Evolutionary conservation across 164 flowering plant species (phyloP), one percentile per base, ranked within the genome.

Genomic region (Magnolia officinalis): DNA sequence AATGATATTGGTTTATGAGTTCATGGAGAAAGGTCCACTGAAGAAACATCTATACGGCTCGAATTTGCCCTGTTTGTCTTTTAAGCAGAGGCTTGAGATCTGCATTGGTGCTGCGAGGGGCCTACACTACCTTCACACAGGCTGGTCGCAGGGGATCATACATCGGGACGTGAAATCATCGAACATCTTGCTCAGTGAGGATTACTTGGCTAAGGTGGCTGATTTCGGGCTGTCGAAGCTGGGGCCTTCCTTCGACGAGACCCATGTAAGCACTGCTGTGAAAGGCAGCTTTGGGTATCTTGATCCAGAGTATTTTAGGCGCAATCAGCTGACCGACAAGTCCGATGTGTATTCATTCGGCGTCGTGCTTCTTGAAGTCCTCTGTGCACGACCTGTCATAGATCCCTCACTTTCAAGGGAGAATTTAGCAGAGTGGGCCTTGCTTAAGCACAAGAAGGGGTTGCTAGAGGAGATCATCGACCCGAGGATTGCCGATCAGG

Each of bases 1-100:
- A 78, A 93, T 91, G 98, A 88, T 93, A 67, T 83, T 93, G 58
- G 93, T 90, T 29, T 91, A 91, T 31, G 97, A 93, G 76, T 93
- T 88, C 74, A 85, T 93, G 93, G 91, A 90, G 50, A 89, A 86
- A 49, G 98, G 98, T 18, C 88, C 98, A 0, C 69, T 93, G 76
- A 91, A 85, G 65, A 83, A 68, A 4, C 98, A 91, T 80, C 75
- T 93, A 24, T 93, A 93, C 58, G 96, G 94, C 52, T 72, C 90
- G 0, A 77, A 50, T 8, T 63, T 79, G 50, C 82, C 89, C 2
- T 87, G 90, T 37, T 73, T 93, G 75, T 85, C 98, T 29, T 93
- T 96, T 81, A 76, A 82, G 20, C 81, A 79, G 67, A 76, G 79
- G 73, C 81, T 82, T n/a, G 79, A 82, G 55, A 76, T 79, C 72